Base-by-base conservation (phyloP, 2,329 filamentous ascomycete genomes). In the Tolypocladium album region DNA sequence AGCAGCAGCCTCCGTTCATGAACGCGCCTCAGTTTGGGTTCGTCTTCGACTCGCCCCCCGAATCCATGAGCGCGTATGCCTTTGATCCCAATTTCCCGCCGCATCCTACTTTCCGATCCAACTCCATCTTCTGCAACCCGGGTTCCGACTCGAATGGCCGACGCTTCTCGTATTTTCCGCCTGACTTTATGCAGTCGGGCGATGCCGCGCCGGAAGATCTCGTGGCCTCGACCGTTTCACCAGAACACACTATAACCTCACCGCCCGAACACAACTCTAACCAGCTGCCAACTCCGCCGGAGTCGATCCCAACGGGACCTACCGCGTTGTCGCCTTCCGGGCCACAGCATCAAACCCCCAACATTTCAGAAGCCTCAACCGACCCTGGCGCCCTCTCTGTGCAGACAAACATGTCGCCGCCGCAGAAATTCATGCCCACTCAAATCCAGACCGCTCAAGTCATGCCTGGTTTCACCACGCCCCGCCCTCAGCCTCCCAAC, bases 71-170 rank as follows among this genome's bases (percentile, higher is more conserved):
- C 61, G 71, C 71, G 7, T 80, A 75, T 62, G 71, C 71, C 22
- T 76, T 78, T 56, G 77, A 79, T 56, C 72, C 72, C 56, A 74
- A 75, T 55, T 75, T 75, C 59, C 66, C 76, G 62, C 65, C 74
- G 47, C 83, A 79, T 53, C 84, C 78, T 1, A 80, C 78, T 4
- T 88, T 88, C 71, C 79, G 85, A 58, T 87, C 85, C 12, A 86
- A 86, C 67, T 87, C 85, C 1, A 88, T 88, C 61, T 88, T 88
- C 70, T 76, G 80, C 64, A 83, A 82, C 60, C 84, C 84, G 7
- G 78, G 80, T 1, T 79, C 76, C 6, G 82, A 84, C 61, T 74
- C 74, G 11, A 77, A 75, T 47, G 83, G 84, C 9, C 79, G 84
- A 27, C 76, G 84, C 9, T 84, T 85, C 63, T 87, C 84, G 20